Conservation (phyloP, 495 filamentous ascomycete genomes). For the Achaetomiella virescens region DNA sequence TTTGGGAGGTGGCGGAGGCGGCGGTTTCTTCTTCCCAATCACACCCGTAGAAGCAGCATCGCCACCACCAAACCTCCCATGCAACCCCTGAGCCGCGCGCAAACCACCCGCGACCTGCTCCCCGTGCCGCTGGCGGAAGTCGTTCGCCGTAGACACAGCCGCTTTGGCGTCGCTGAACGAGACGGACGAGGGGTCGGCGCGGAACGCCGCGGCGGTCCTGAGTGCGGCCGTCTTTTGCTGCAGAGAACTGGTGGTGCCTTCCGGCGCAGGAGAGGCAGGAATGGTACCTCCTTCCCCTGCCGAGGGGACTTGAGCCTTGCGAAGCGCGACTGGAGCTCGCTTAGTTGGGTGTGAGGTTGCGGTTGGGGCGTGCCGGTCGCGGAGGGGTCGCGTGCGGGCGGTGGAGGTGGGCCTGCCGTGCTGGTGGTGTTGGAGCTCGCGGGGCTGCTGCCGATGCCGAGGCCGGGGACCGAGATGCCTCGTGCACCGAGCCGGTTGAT, state of each 20-base stretch:
- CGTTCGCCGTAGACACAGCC: constrained; percentile 54
- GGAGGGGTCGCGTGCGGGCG: constrained; percentile 17
- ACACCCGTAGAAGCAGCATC: constrained; percentile 23
- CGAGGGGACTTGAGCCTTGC: constrained; percentile 43
- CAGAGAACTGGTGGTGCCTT: constrained; percentile 25
- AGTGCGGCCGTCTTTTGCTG: constrained; percentile 58
- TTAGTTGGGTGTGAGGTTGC: constrained; percentile 26
- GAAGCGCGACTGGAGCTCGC: constrained; percentile 65
- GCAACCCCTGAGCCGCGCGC: constrained; percentile 51
- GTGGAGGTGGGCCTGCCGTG: constrained; percentile 3
- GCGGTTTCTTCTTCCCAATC: constrained; percentile 54
- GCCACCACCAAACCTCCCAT: constrained; percentile 30
- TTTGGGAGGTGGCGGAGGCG: constrained; percentile 61
- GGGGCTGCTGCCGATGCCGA: constrained; percentile 58
- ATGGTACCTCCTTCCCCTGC: too few species aligned
- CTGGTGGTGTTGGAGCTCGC: constrained; percentile 9
- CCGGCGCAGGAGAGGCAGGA: constrained; percentile 24
- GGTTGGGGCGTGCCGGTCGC: constrained; percentile 2
- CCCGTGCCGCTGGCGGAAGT: too few species aligned
- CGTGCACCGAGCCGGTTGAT: constrained; percentile 63
- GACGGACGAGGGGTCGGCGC: constrained; percentile 52
- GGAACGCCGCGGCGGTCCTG: constrained; percentile 49
- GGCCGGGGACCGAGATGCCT: constrained; percentile 74
- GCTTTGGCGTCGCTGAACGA: constrained; percentile 49
- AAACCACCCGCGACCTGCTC: constrained; percentile 64